phyloP scores from a whole-genome alignment of 306 rosid genomes.

The Herpetospermum pedunculosum region DNA sequence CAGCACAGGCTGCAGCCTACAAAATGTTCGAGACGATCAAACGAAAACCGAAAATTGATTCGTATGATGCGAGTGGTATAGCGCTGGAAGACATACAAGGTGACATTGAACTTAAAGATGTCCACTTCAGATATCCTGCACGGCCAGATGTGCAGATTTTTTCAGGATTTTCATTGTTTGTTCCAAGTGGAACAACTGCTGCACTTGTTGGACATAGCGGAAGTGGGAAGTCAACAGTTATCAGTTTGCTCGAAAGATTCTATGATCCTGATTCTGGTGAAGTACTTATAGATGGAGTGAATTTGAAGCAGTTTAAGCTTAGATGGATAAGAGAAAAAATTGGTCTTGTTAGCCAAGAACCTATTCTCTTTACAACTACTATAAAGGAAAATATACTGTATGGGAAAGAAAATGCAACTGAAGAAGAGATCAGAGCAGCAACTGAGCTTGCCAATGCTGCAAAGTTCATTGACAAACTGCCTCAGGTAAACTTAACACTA shows the following conservation, averaged over 20 bases:
- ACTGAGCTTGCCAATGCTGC: conserved; percentile 76
- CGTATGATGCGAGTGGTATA: conserved; percentile 48
- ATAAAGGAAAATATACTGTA: conserved; percentile 66
- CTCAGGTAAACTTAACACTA: conserved; percentile 29
- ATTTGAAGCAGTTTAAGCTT: conserved; percentile 44
- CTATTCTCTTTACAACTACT: conserved; percentile 45
- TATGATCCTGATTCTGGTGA: conserved; percentile 84
- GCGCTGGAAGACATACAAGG: conserved; percentile 53
- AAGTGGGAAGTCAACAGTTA: conserved; percentile 85
- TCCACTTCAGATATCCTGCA: conserved; percentile 68
- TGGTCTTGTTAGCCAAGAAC: conserved; percentile 90
- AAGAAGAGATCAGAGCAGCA: conserved; percentile 48
- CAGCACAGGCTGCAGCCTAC: conserved; percentile 82
- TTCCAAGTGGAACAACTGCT: conserved; percentile 52
- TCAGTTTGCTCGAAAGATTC: conserved; percentile 65
- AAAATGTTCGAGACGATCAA: conserved; percentile 79
- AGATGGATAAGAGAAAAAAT: conserved; percentile 67
- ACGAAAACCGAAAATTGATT: conserved; percentile 54
- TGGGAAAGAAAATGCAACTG: conserved; percentile 74
- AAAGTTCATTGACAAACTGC: conserved; percentile 65
- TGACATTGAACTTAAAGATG: conserved; percentile 65
- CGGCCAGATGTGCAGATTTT: conserved; percentile 68
- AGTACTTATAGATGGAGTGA: conserved; percentile 62
- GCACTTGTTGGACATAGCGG: conserved; percentile 97
- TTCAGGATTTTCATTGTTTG: conserved; percentile 58